Conservation (phyloP, 352 stramenopile species). For the Globisporangium ultimum region DNA sequence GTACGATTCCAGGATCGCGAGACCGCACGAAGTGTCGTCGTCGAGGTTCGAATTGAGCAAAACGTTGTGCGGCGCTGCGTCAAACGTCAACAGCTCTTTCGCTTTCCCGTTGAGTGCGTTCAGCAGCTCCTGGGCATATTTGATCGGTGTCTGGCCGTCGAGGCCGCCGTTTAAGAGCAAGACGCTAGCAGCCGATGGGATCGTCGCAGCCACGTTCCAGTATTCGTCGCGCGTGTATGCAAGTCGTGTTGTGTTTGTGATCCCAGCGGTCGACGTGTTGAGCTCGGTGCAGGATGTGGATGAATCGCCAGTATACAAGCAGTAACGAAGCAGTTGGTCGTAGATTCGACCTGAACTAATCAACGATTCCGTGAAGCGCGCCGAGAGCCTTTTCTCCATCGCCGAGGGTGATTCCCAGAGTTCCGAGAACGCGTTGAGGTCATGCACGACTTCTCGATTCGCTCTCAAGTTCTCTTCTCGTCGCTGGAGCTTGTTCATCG, state of each 20-base stretch:
- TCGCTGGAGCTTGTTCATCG: slow-evolving; percentile 28
- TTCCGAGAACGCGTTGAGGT: slow-evolving; percentile 70
- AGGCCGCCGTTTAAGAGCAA: slow-evolving; percentile 49
- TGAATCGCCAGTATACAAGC: slow-evolving; percentile 48
- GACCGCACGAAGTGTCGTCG: slow-evolving; percentile 38
- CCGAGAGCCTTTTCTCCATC: slow-evolving; percentile 32
- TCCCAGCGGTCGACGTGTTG: slow-evolving; percentile 6
- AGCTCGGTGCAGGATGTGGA: slow-evolving; percentile 30
- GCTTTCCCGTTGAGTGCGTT: slow-evolving; percentile 26
- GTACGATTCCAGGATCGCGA: slow-evolving; percentile 59
- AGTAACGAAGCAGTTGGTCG: slow-evolving; percentile 49
- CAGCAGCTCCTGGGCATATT: slow-evolving; percentile 42
- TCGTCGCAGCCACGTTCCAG: slow-evolving; percentile 26
- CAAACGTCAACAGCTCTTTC: slow-evolving; percentile 50
- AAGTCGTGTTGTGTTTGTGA: slow-evolving; percentile 18
- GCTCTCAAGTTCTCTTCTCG: slow-evolving; percentile 2
- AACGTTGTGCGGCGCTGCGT: slow-evolving; percentile 37
- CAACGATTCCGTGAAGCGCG: slow-evolving; percentile 38
- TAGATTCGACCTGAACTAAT: slow-evolving; percentile 47
- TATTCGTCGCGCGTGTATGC: slow-evolving; percentile 30
- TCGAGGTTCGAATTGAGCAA: slow-evolving; percentile 26
- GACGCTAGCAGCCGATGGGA: slow-evolving; percentile 37
- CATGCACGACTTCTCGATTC: slow-evolving; percentile 42
- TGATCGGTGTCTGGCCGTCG: slow-evolving; percentile 37
- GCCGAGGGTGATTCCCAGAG: slow-evolving; percentile 64